phyloP scores from a whole-genome alignment of 164 flowering plant species.

The Stephania japonica region DNA sequence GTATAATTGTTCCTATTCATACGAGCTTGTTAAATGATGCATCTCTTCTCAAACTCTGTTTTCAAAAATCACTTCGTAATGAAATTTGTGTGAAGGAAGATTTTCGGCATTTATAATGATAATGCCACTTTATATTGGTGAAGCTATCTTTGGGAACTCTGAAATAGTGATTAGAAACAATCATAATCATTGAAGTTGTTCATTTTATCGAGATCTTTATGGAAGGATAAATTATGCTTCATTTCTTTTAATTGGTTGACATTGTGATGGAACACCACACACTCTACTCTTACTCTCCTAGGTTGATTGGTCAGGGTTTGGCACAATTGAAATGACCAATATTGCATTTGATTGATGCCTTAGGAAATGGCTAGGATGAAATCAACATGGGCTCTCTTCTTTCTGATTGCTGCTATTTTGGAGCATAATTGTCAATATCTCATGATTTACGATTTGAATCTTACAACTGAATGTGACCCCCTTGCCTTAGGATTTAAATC shows the following conservation, averaged over 20 bases:
- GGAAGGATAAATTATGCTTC: not conserved
- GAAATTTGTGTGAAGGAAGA: no score
- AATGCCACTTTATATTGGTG: not conserved
- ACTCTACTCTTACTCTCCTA: not conserved
- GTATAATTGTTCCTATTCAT: constrained; percentile 32
- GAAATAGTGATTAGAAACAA: not conserved
- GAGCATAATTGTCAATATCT: no score
- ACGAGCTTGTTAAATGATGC: not conserved
- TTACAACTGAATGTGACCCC: no score
- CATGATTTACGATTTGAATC: no score
- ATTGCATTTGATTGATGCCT: not conserved
- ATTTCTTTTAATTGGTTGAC: not conserved
- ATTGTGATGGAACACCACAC: not conserved
- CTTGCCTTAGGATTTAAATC: no score
- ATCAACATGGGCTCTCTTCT: not conserved
- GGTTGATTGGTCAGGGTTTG: not conserved
- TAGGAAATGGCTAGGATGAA: not conserved
- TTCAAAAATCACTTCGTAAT: no score
- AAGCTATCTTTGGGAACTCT: not conserved
- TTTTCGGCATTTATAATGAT: no score
- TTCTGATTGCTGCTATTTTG: not conserved
- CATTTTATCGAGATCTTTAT: not conserved
- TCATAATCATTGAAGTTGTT: not conserved
- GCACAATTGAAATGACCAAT: not conserved
- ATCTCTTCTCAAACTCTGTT: not conserved